Percentiles rank a stretch among this genome's conserved stretches.
Conservation (phyloP, 179 eudicot genomes). For the Actinidia polygama region DNA sequence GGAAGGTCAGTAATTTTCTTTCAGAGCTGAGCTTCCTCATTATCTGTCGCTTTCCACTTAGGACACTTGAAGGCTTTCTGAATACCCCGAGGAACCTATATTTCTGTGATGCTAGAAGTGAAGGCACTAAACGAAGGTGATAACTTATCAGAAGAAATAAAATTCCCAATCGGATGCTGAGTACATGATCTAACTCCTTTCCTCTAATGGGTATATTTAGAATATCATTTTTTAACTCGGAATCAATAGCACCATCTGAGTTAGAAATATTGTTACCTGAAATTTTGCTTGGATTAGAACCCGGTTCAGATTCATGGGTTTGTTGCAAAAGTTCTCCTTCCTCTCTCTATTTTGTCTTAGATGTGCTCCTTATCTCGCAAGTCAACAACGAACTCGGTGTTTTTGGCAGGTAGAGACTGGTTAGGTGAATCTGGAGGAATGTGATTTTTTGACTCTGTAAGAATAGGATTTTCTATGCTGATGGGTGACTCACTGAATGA, state of each 20-base stretch:
- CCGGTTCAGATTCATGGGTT: background rate
- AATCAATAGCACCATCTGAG: background rate
- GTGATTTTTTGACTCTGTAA: too few species aligned
- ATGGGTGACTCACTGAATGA: background rate
- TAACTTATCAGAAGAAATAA: too few species aligned
- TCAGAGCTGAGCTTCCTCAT: too few species aligned
- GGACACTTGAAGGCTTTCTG: too few species aligned
- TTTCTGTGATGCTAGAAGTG: too few species aligned
- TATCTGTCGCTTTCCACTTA: too few species aligned
- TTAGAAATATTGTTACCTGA: background rate
- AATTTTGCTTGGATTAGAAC: background rate
- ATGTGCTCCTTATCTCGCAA: background rate
- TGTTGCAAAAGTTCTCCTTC: too few species aligned
- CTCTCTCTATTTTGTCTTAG: background rate
- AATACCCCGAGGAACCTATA: too few species aligned
- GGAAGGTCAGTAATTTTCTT: too few species aligned
- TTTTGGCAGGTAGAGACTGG: background rate
- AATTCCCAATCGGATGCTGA: too few species aligned
- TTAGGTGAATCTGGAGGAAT: background rate
- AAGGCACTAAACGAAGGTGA: too few species aligned
- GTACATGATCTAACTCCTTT: background rate
- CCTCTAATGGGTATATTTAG: background rate
- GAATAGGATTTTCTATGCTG: background rate
- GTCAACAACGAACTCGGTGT: conserved; percentile 5
- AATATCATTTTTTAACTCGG: background rate